phyloP scores from a whole-genome alignment of 2,329 filamentous ascomycete genomes.

The Penicillium hesseltinei region DNA sequence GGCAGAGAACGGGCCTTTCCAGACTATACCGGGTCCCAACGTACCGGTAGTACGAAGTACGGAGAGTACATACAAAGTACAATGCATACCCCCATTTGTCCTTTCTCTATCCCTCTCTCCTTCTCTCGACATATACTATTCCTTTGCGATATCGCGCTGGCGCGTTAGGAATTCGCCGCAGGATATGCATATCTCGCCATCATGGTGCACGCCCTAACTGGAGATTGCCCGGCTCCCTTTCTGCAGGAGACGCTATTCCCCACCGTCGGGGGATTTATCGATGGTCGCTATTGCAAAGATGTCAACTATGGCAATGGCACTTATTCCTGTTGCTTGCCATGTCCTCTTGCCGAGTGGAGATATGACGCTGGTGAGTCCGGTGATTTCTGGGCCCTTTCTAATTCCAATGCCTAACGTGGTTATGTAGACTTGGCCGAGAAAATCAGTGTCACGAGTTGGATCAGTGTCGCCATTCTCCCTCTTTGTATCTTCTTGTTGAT shows the following conservation, averaged over 20 bases:
- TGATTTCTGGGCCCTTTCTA: background rate
- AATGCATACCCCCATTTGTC: background rate
- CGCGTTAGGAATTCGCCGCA: constrained; percentile 18
- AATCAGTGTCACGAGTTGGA: constrained; percentile 71
- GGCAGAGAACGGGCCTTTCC: background rate
- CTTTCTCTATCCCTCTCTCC: background rate
- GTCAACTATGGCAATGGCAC: constrained; percentile 45
- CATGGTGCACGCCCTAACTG: constrained; percentile 34
- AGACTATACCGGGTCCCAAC: background rate
- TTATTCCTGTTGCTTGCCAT: constrained; percentile 80
- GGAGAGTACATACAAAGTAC: background rate
- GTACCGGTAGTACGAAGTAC: background rate
- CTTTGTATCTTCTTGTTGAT: constrained; percentile 73
- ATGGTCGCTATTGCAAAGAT: constrained; percentile 60
- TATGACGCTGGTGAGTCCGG: constrained; percentile 55
- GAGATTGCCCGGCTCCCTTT: constrained; percentile 67
- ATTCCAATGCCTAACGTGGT: constrained; percentile 10
- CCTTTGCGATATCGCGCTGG: constrained; percentile 21
- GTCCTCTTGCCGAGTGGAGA: constrained; percentile 77
- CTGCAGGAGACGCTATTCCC: constrained; percentile 63
- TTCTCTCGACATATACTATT: background rate
- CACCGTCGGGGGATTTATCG: constrained; percentile 59
- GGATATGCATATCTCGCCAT: constrained; percentile 20
- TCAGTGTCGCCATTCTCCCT: constrained; percentile 71
- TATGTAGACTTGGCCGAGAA: constrained; percentile 52